Percentiles rank a stretch among this genome's conserved stretches.
Conservation (phyloP, 78 protist species). For the Creolimax fragrantissima region DNA sequence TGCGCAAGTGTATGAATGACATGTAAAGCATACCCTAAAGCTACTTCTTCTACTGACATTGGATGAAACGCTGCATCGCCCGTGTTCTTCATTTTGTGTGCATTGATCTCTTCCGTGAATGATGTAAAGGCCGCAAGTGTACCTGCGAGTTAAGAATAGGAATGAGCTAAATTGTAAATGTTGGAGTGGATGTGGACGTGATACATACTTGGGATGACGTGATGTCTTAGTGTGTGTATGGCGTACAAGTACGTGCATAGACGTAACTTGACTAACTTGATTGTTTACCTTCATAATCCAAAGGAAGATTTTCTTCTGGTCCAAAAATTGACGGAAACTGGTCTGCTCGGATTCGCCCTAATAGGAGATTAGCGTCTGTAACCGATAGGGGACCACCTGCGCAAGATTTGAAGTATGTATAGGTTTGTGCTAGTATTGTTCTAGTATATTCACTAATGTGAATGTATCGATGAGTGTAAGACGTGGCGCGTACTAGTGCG, state of each 20-base stretch:
- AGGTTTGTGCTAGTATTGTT: no score
- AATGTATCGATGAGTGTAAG: no score
- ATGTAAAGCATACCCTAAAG: not conserved
- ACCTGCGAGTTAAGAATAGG: no score
- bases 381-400: slow-evolving; percentile 62
- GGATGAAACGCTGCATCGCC: not conserved
- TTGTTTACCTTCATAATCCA: slow-evolving; percentile 56
- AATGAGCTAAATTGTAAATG: not conserved
- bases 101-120: slow-evolving; percentile 37
- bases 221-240: no score
- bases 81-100: not conserved
- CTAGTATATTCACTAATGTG: no score
- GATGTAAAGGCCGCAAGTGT: slow-evolving; percentile 25
- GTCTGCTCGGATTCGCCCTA: slow-evolving; percentile 69
- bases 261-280: no score
- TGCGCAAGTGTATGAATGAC: no score
- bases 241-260: no score
- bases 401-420: no score
- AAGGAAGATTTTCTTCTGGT: slow-evolving; percentile 56
- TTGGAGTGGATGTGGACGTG: not conserved
- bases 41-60: not conserved
- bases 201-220: no score
- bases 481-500: not conserved
- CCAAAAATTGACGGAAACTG: slow-evolving; percentile 86
- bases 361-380: slow-evolving; percentile 82